Evolutionary conservation across 2,329 filamentous ascomycete species (phyloP), one percentile per base, ranked within the genome.

Genomic region (Pyrenochaeta sp.): DNA sequence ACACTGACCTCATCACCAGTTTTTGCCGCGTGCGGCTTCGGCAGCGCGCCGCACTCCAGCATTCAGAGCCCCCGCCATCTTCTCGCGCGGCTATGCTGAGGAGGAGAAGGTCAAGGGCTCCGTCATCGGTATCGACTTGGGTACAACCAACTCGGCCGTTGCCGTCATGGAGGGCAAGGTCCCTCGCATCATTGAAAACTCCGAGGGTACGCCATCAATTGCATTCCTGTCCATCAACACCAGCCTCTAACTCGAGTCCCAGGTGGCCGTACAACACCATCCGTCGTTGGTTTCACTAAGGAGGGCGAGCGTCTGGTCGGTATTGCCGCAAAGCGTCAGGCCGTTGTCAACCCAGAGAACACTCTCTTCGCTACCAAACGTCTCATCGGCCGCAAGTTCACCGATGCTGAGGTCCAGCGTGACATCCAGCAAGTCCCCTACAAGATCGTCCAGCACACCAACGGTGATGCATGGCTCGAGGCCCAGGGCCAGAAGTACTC

Each of bases 291-390:
- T 65, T 97, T 97, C 75, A 87, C 92, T 58, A 88, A 95, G 79
- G 91, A 96, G 72, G 92, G 92, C 60, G 93, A 97, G 83, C 88
- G 93, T 71, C 83, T 97, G 53, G 93, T 97, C 60, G 93, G 93
- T 88, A 91, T 96, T 61, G 90, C 93, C 53, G 93, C 93, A 67
- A 97, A 97, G 85, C 91, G 92, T 71, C 93, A 97, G 80, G 93
- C 92, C 56, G 93, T 96, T 64, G 92, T 97, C 68, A 97, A 97
- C 82, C 93, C 93, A 50, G 92, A 96, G 77, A 96, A 96, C 82
- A 97, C 93, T 45, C 86, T 97, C 47, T 97, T 96, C 75, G 93
- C 92, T 74, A 96, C 93, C 60, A 97, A 97, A 87, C 90, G 93
- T 84, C 86, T 97, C 74, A 96, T 97, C 75, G 93, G 93, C 71